These are phyloP conservation scores for Colletotrichum salicis DNA, from an alignment of 2,329 filamentous ascomycete genomes.

Conservation along the genomic window DNA sequence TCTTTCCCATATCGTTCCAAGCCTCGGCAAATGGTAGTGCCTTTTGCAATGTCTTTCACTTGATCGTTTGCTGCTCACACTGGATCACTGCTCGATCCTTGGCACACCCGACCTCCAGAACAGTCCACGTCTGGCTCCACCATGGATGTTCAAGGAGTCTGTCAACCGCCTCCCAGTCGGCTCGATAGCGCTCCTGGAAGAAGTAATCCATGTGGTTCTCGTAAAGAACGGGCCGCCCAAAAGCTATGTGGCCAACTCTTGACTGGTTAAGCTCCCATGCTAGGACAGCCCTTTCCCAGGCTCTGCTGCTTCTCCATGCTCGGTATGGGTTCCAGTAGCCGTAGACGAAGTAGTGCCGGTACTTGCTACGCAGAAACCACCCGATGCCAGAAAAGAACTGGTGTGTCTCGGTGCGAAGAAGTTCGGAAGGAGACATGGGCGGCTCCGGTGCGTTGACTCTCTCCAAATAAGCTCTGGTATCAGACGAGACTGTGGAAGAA, in stretches of 20 bases:
- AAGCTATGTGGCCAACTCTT: background rate
- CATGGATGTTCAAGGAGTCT: background rate
- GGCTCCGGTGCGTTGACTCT: background rate
- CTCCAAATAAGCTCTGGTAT: background rate
- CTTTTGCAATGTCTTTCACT: background rate
- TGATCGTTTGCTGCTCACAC: background rate
- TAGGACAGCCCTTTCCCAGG: background rate
- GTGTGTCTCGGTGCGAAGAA: background rate
- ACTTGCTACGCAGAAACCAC: background rate
- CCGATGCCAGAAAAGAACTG: background rate
- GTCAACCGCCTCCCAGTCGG: constrained; percentile 4
- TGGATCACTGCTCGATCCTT: background rate
- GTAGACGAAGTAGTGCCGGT: background rate
- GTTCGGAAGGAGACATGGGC: too few relatives aligned
- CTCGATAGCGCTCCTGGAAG: background rate
- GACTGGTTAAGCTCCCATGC: background rate
- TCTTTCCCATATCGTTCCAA: background rate
- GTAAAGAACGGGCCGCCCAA: background rate
- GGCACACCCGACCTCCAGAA: constrained; percentile 13
- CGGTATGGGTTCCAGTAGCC: background rate
- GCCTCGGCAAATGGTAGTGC: background rate
- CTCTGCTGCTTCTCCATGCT: background rate
- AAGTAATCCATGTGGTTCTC: background rate
- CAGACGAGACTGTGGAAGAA: background rate
- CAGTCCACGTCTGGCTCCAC: constrained; percentile 10